Evolutionary conservation across 2,329 filamentous ascomycete genomes (phyloP).

Genomic region (Fusarium neocosmosporiellum): DNA sequence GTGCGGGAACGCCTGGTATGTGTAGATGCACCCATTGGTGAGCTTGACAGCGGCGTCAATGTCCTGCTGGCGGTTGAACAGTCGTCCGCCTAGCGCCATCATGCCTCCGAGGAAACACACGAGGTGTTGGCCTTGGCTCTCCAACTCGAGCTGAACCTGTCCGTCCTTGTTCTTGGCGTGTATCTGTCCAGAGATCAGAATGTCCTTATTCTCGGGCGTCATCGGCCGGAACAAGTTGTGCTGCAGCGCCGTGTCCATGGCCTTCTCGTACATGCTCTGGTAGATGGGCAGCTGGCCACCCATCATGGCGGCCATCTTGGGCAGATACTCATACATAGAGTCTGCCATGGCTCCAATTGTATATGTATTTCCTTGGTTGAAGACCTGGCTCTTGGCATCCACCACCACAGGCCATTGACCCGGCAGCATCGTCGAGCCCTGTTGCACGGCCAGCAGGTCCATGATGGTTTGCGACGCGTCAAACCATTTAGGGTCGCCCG

Average conservation of each 20-base stretch:
- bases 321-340: slow-evolving; percentile 82
- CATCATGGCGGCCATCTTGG: slow-evolving; percentile 83
- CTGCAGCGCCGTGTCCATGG: slow-evolving; percentile 65
- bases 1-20: slow-evolving; percentile 59
- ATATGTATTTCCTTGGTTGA: slow-evolving; percentile 50
- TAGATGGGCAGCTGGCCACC: slow-evolving; percentile 67
- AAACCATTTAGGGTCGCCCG: slow-evolving; percentile 78
- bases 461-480: slow-evolving; percentile 77
- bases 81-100: slow-evolving; percentile 60
- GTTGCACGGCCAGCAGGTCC: slow-evolving; percentile 71
- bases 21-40: slow-evolving; percentile 63
- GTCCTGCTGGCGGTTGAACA: slow-evolving; percentile 55
- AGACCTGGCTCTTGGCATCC: slow-evolving; percentile 38
- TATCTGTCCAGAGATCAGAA: slow-evolving; percentile 64
- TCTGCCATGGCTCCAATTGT: slow-evolving; percentile 62
- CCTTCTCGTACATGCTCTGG: slow-evolving; percentile 64
- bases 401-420: slow-evolving; percentile 73
- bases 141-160: slow-evolving; percentile 45
- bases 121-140: slow-evolving; percentile 56
- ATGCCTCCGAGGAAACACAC: slow-evolving; percentile 64
- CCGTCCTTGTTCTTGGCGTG: slow-evolving; percentile 46
- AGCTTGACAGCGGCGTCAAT: slow-evolving; percentile 58
- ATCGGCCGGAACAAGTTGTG: slow-evolving; percentile 73
- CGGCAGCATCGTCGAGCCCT: slow-evolving; percentile 74
- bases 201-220: slow-evolving; percentile 61